These are phyloP conservation scores for Debaryomycetaceae sp. DNA, from an alignment of 1,139 yeast species.

Conservation along the genomic window DNA sequence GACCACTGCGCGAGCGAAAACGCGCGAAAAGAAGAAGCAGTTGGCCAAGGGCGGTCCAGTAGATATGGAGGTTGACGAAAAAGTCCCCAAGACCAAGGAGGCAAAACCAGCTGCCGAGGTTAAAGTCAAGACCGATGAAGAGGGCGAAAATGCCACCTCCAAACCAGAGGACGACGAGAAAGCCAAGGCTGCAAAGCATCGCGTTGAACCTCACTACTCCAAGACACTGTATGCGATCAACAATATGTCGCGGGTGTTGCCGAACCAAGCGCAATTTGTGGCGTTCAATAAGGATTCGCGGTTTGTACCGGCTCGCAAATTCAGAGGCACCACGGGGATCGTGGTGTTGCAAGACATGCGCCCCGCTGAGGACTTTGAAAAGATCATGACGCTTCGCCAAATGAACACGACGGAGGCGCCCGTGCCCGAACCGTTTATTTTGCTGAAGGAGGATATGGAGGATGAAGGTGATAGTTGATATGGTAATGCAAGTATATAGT, in stretches of 20 bases:
- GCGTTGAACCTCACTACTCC: conserved; percentile 22
- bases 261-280: conserved; percentile 79
- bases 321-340: conserved; percentile 73
- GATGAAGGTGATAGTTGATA: conserved; percentile 16
- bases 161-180: conserved; percentile 15
- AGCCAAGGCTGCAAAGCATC: conserved; percentile 13
- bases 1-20: conserved; percentile 86
- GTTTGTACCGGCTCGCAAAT: conserved; percentile 74
- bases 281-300: conserved; percentile 68
- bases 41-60: conserved; percentile 23
- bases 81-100: conserved; percentile 4
- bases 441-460: conserved; percentile 41
- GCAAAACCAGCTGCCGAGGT: background rate
- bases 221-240: conserved; percentile 58
- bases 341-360: conserved; percentile 63
- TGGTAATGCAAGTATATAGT: too few species aligned
- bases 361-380: conserved; percentile 55
- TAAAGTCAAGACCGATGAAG: conserved; percentile 7
- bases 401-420: conserved; percentile 80
- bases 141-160: conserved; percentile 10
- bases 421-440: conserved; percentile 74
- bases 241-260: conserved; percentile 82
- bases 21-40: conserved; percentile 67
- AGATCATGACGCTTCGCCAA: conserved; percentile 81
- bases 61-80: conserved; percentile 20